Evolutionary conservation across 306 rosid species (phyloP), one percentile per base, ranked within the genome.

Genomic region (Quercus mongolica): DNA sequence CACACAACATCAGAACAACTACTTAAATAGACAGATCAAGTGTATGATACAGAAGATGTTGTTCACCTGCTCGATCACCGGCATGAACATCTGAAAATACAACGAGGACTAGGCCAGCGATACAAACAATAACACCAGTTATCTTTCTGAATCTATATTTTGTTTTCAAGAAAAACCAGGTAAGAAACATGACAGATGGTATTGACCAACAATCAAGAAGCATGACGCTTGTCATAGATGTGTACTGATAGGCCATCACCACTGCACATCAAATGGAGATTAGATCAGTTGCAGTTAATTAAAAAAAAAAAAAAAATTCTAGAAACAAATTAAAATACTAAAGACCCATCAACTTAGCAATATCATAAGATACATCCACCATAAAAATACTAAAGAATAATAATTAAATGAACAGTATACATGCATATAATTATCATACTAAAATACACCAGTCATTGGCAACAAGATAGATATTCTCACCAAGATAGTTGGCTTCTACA

Each of bases 241-340:
- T 95, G 89, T 95, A 93, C 82, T 95, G 98, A 85, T 95, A 95
- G 21, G 99, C 97, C 92, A 91, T 91, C 85, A 95, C 99, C 87
- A 95, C 99, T 95, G 93, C 91, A 80, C 76, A 79, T 73, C 54
- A 55, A 74, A 83, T 38, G 30, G 80, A 68, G 67, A 81, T 13
- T 46, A 26, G 49, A 67, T 33, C 17, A 74, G 55, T 59, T 63
- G 59, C 57, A 63, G 41, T 69, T 75, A 33, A 72, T 17, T 15
- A 73, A 72, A 78, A 35, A 35, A 75, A 78, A 75, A 78, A 30
- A 30, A 79, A 70, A 54, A 70, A 57, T 41, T 68, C 6, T 21
- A 14, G 33, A 49, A 79, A 75, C 5, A 58, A 11, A 49, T 49
- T 49, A 49, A 49, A 49, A 49, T 49, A 49, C 54, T 10, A 49